Evolutionary conservation across 2,329 filamentous ascomycete genomes (phyloP).

Genomic region (Venturia carpophila): DNA sequence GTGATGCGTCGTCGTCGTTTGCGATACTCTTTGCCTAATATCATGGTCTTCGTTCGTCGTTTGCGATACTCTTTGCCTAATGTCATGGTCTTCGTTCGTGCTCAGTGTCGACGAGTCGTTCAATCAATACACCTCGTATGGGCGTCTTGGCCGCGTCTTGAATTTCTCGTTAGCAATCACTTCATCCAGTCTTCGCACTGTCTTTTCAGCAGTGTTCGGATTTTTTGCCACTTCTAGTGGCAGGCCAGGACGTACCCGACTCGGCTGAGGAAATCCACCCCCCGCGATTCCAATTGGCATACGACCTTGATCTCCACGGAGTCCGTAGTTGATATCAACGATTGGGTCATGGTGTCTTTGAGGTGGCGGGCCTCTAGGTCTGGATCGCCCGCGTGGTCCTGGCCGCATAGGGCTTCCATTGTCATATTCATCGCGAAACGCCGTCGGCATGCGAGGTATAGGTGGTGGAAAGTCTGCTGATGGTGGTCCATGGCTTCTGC

Average conservation of each 20-base stretch:
- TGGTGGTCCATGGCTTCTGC: background rate
- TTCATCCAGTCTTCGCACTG: background rate
- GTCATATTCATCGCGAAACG: conserved; percentile 3
- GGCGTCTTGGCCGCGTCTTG: background rate
- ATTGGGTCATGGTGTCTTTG: conserved; percentile 2
- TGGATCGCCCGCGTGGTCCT: conserved; percentile 3
- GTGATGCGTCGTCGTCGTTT: background rate
- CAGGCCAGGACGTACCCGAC: conserved; percentile 1
- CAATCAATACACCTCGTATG: conserved; percentile 6
- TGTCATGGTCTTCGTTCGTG: background rate
- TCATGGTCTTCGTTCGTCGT: background rate
- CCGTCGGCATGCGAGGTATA: conserved; percentile 4
- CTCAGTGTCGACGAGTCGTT: background rate
- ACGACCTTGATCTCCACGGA: conserved; percentile 8
- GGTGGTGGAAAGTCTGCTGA: conserved; percentile 1
- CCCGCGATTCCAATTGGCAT: conserved; percentile 3
- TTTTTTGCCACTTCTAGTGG: background rate
- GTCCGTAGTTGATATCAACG: conserved; percentile 7
- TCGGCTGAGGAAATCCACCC: background rate
- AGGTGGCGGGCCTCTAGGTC: conserved; percentile 2
- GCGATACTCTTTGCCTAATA: background rate
- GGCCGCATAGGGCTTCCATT: conserved; percentile 5
- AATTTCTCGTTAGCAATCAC: conserved; percentile 1
- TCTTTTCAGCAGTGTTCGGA: background rate
- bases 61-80: background rate